phyloP scores from a whole-genome alignment of 2,329 filamentous ascomycete genomes.

The Aureobasidium uvarum region DNA sequence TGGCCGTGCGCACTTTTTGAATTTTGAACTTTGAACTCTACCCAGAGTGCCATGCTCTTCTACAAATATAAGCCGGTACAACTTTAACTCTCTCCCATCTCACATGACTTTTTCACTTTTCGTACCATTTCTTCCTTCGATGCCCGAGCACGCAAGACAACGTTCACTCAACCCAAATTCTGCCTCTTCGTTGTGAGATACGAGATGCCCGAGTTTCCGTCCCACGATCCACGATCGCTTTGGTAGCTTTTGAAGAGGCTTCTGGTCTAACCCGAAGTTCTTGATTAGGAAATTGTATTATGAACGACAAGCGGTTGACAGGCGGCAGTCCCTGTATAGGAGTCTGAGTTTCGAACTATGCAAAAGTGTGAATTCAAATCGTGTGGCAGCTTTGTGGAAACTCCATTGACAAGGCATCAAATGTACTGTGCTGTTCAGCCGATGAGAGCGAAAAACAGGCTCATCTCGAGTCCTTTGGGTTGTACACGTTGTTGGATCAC shows the following conservation, averaged over 20 bases:
- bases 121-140: background rate
- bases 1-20: background rate
- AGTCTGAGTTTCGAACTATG: slow-evolving; percentile 4
- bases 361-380: slow-evolving; percentile 6
- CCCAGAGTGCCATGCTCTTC: background rate
- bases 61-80: background rate
- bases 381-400: background rate
- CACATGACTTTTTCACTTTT: slow-evolving; percentile 18
- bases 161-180: background rate
- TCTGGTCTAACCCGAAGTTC: slow-evolving; percentile 13
- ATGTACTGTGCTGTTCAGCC: background rate
- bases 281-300: background rate
- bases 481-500: background rate
- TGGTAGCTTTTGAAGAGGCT: background rate
- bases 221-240: background rate
- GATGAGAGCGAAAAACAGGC: background rate
- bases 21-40: background rate
- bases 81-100: background rate
- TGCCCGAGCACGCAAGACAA: background rate
- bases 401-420: background rate
- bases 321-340: background rate
- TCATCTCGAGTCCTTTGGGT: background rate
- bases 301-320: background rate
- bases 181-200: background rate
- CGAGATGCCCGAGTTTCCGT: background rate